Percentiles rank a stretch among this genome's conserved stretches.
Conservation (phyloP, 805 yeast species). For the Teunomyces tritomae region DNA sequence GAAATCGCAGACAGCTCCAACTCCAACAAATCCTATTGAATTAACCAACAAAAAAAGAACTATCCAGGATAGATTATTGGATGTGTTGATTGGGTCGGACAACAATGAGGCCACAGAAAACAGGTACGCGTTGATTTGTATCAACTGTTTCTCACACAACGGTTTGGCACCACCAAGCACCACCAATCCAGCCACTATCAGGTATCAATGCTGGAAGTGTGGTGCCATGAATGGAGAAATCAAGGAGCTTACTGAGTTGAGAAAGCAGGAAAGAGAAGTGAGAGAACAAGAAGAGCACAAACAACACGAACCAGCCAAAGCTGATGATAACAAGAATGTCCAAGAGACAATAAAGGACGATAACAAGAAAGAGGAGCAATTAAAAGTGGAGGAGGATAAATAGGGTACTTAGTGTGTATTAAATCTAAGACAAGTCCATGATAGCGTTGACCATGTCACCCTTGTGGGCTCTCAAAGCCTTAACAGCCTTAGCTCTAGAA, state of each 20-base stretch:
- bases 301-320: background rate
- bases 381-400: background rate
- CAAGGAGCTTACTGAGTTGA: background rate
- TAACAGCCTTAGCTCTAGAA: slow-evolving; percentile 85
- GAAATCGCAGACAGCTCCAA: slow-evolving; percentile 4
- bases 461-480: slow-evolving; percentile 83
- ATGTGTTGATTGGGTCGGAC: slow-evolving; percentile 48
- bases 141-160: slow-evolving; percentile 64
- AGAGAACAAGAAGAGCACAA: background rate
- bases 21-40: background rate
- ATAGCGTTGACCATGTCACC: slow-evolving; percentile 96
- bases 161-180: slow-evolving; percentile 79
- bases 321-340: background rate
- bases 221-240: slow-evolving; percentile 40
- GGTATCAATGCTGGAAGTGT: slow-evolving; percentile 66
- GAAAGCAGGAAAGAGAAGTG: background rate
- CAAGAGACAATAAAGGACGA: background rate
- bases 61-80: slow-evolving; percentile 38
- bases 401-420: background rate
- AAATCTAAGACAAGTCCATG: slow-evolving; percentile 63
- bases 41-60: slow-evolving; percentile 13
- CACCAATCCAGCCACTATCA: slow-evolving; percentile 44
- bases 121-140: slow-evolving; percentile 72
- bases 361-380: background rate
- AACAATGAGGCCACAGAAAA: slow-evolving; percentile 60